Base-by-base conservation (phyloP, 306 rosid genomes). In the Cicer cuneatum region DNA sequence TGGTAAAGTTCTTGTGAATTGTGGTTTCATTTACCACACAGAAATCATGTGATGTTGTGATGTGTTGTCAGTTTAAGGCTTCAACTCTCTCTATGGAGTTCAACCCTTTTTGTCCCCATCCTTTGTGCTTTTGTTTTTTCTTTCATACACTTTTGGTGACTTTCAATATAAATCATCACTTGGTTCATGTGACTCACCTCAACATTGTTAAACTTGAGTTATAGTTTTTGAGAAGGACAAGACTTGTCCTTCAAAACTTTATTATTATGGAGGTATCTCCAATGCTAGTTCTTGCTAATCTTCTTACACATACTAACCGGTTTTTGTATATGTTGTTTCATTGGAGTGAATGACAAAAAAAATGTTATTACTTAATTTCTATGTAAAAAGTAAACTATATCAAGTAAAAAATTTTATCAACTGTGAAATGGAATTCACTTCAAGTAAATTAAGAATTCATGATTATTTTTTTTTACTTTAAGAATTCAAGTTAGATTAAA, bases 41-140 rank as follows among this genome's bases (percentile, higher is more conserved):
- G 62, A 76, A 78, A 60, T 53, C 96, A 88, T 88, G 96, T 88
- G 93, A 87, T 46, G 73, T 88, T 83, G 89, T 81, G 86, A 74
- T 76, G 83, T 80, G 83, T 33, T 82, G 86, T 75, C 82, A 68
- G 64, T 46, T 76, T 72, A 49, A 62, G 69, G 78, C 67, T 80
- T 70, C 56, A 46, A 46, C 73, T 64, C 7, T 10, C 1, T 1
- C 24, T 59, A 53, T 65, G 76, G 81, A 70, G 78, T 77, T 80
- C 74, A 52, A 51, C 63, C 49, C 60, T 21, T 73, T 76, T 53
- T 77, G 78, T 85, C 83, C 75, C 63, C 11, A 70, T 58, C 74
- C 53, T 16, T 47, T 29, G 69, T 73, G 73, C 66, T 47, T 62
- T 67, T 66, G 38, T 57, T 64, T 37, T 48, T 57, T 33, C 75